Base-by-base conservation (phyloP, 1,139 yeast species). In the Suhomyces ambrosiae region DNA sequence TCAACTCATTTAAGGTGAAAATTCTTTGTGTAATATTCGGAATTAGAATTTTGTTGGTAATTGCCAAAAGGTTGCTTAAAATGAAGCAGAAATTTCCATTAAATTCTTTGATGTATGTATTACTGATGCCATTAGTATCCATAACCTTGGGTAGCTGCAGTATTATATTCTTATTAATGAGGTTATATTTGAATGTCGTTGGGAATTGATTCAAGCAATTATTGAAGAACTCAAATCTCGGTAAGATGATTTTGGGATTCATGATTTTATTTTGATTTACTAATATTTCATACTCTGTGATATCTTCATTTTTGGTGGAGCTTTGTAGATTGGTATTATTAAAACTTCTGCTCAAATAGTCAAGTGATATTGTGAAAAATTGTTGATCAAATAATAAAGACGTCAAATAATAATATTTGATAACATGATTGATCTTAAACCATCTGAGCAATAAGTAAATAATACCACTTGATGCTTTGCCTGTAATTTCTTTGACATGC, bases 371-470 rank as follows among this genome's bases (percentile, higher is more conserved):
- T 48, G 47, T 54, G 41, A 82, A 74, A 49, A 70, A 80, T 39
- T 80, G 79, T 7, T 83, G 76, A 57, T 94, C 98, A 58, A 85
- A 86, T 25, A 92, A 56, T 17, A 92, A 56, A 0, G 88, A 76
- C 2, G 84, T 63, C 10, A 92, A 63, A 53, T 83, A 86, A 56
- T 89, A 95, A 54, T 75, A 81, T 57, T 90, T 90, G 48, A 89
- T 60, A 2, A 88, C 66, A 58, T 92, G 96, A 35, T 80, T 83
- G 9, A 74, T 61, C 52, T 85, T 86, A 56, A 88, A 83, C 97
- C 97, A 92, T 49, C 74, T 74, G 23, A 83, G 58, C 19, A 92
- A 56, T 13, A 77, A 50, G 5, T 66, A 50, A 1, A 88, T 41
- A 1, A 80, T 73, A 2, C 78, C 75, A 1, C 84, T 68, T 3